phyloP scores from a whole-genome alignment of 2,329 filamentous ascomycete genomes.

The Diaporthe nobilis region DNA sequence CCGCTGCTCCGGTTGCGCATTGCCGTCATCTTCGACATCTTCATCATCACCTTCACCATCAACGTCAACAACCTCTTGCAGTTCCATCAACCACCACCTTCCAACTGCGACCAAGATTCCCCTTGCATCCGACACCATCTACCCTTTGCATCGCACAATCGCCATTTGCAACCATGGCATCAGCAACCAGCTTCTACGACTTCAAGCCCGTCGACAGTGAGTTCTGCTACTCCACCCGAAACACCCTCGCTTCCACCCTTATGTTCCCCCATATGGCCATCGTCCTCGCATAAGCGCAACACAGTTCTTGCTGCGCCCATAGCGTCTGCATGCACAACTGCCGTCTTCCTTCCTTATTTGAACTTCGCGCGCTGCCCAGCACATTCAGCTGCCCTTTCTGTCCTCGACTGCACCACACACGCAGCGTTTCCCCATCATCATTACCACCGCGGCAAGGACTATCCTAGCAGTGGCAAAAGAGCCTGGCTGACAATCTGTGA shows the following conservation, averaged over 20 bases:
- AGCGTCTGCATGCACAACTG: slow-evolving; percentile 24
- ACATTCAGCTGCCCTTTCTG: slow-evolving; percentile 29
- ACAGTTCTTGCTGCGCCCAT: slow-evolving; percentile 24
- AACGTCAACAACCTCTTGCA: slow-evolving; percentile 6
- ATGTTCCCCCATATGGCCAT: not conserved
- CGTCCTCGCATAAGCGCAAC: slow-evolving; percentile 18
- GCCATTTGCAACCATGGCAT: slow-evolving; percentile 68
- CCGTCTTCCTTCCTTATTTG: slow-evolving; percentile 34
- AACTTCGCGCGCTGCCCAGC: not conserved
- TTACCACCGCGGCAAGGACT: not conserved
- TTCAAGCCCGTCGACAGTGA: slow-evolving; percentile 87
- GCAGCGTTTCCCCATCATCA: not conserved
- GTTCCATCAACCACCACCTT: slow-evolving; percentile 30
- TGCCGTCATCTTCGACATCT: slow-evolving; percentile 13
- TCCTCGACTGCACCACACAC: slow-evolving; percentile 5
- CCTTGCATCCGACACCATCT: slow-evolving; percentile 24
- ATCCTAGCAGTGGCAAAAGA: slow-evolving; percentile 41
- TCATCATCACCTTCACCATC: slow-evolving; percentile 22
- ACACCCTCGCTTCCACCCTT: slow-evolving; percentile 22
- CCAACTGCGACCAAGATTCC: slow-evolving; percentile 32
- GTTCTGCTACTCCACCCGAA: slow-evolving; percentile 51
- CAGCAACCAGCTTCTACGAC: slow-evolving; percentile 82
- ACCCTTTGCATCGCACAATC: slow-evolving; percentile 34
- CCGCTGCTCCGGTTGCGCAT: slow-evolving; percentile 9
- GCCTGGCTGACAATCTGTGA: slow-evolving; percentile 38